Evolutionary conservation across 225 moss, liverwort and hornwort genomes (phyloP).

Genomic region (Climacium dendroides): DNA sequence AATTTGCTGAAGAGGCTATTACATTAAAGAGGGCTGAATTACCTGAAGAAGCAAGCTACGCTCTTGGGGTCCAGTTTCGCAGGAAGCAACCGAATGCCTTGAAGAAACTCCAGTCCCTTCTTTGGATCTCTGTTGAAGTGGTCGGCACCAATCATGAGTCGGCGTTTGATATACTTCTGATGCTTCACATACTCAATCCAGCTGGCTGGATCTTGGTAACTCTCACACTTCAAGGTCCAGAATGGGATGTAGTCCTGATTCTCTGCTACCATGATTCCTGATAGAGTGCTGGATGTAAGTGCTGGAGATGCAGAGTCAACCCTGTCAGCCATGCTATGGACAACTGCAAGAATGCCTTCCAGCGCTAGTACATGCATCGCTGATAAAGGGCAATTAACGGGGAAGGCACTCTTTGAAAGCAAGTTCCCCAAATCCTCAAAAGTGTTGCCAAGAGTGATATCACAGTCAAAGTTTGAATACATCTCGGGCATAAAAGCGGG

Average conservation of each 20-base stretch:
- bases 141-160: slow-evolving; percentile 98
- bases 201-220: slow-evolving; percentile 60
- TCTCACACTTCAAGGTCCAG: slow-evolving; percentile 90
- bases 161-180: slow-evolving; percentile 90
- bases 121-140: slow-evolving; percentile 99
- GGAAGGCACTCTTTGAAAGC: slow-evolving; percentile 97
- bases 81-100: slow-evolving; percentile 88
- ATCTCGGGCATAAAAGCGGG: slow-evolving; percentile 97
- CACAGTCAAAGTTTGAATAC: slow-evolving; percentile 97
- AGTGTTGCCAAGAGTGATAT: slow-evolving; percentile 86
- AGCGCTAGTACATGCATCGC: slow-evolving; percentile 97
- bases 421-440: slow-evolving; percentile 96
- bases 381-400: slow-evolving; percentile 86
- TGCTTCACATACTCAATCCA: slow-evolving; percentile 91
- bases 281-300: slow-evolving; percentile 30
- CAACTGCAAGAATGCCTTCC: slow-evolving; percentile 94
- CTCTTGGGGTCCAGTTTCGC: slow-evolving; percentile 92
- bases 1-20: not conserved
- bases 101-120: slow-evolving; percentile 97
- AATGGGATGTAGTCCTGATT: slow-evolving; percentile 87
- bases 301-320: slow-evolving; percentile 68
- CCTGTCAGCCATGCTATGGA: slow-evolving; percentile 96
- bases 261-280: slow-evolving; percentile 57
- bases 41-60: slow-evolving; percentile 98
- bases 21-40: not conserved